Evolutionary conservation across 306 rosid species (phyloP).

Genomic region (Herpetospermum pedunculosum): DNA sequence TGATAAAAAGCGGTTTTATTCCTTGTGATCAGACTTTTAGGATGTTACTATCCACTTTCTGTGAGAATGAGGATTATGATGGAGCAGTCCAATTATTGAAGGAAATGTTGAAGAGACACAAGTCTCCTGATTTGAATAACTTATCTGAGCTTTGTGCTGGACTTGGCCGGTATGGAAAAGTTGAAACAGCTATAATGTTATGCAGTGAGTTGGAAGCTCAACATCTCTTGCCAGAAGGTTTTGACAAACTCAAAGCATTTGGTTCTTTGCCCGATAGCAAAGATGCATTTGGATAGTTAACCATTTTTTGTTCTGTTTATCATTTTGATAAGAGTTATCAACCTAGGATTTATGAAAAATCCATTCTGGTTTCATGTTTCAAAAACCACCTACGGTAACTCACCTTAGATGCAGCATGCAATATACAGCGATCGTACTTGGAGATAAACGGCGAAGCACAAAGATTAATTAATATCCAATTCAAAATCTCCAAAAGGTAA

Average conservation of each 20-base stretch:
- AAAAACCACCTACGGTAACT: neutral
- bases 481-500: neutral
- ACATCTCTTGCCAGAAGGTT: constrained; percentile 16
- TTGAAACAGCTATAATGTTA: constrained; percentile 22
- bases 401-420: neutral
- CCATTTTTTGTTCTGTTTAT: neutral
- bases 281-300: neutral
- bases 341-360: neutral
- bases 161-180: constrained; percentile 38
- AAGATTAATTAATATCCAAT: neutral
- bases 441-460: neutral
- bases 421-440: neutral
- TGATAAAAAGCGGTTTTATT: constrained; percentile 54
- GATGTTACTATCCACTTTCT: constrained; percentile 42
- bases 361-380: neutral
- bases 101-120: constrained; percentile 50
- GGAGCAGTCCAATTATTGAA: constrained; percentile 55
- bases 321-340: neutral
- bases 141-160: constrained; percentile 43
- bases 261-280: neutral
- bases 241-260: constrained; percentile 1
- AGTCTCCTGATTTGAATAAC: constrained; percentile 32
- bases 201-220: constrained; percentile 23
- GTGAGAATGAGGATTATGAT: constrained; percentile 55
- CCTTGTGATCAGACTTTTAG: constrained; percentile 41